Evolutionary conservation across 768 basidiomycete genomes (phyloP), one percentile per base, ranked within the genome.

Genomic region (Termitomyces sp.): DNA sequence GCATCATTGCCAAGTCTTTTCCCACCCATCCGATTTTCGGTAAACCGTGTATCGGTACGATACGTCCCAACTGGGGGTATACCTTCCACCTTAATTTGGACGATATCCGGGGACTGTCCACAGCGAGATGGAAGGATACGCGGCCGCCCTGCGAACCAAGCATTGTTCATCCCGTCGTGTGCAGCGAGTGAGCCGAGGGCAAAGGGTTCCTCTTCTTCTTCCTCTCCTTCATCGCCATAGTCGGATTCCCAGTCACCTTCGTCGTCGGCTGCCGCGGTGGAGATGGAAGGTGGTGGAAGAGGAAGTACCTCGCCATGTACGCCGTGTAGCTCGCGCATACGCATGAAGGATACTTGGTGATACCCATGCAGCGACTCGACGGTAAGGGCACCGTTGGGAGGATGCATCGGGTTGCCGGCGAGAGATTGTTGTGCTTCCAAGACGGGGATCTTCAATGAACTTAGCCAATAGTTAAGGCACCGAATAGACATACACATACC

Each of bases 291-390:
- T 44, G 42, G 47, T 46, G 25, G 22, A 33, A 27, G 29, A n/a
- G 49, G 49, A 18, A 33, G 22, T 2, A 32, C 31, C 18, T 60
- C 56, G 39, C 58, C 65, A 50, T 54, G 53, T n/a, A 71, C 66
- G 53, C 58, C 64, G 18, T 79, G 76, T 41, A 80, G 81, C 64
- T 89, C 87, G 33, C 70, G 67, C 32, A 88, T 67, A 18, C 82
- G 76, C 73, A 88, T 75, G 62, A 77, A 86, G 5, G 47, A 35
- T 15, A 49, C 25, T n/a, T 48, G 45, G 7, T 47, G 53, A n/a
- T 32, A 54, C 9, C 46, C 38, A 16, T 39, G n/a, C 1, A 56
- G 23, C 11, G 20, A 38, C 10, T 56, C 49, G 10, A 32, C 41
- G 12, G 53, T 68, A 53, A 77, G 74, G 1, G 58, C 36, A 2